A percentile compares a stretch with the other conserved stretches of the same genome.
Evolutionary conservation across 2,329 filamentous ascomycete genomes (phyloP).

Genomic region (Aspergillus sp.): DNA sequence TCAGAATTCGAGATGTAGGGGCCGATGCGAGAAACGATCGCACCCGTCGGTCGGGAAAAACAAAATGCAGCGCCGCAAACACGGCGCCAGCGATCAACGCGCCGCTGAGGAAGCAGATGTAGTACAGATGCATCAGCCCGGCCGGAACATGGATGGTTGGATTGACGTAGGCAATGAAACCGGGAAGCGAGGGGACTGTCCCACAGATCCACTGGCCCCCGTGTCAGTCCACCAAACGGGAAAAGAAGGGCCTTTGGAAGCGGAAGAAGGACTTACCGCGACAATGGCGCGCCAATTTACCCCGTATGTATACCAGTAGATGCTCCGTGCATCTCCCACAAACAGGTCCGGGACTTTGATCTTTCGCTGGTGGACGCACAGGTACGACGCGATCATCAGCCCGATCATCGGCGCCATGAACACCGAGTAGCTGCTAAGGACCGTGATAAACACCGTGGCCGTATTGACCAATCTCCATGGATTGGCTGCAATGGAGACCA

Average conservation of each 20-base stretch:
- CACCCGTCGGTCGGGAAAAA: neutral
- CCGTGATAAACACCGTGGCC: conserved; percentile 24
- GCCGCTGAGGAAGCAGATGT: neutral
- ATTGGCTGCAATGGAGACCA: conserved; percentile 29
- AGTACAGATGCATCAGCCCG: neutral
- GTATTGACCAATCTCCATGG: conserved; percentile 30
- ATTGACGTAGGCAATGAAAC: neutral
- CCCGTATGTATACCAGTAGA: conserved; percentile 29
- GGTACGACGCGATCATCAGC: conserved; percentile 51
- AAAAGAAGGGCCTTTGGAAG: neutral
- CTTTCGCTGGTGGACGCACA: conserved; percentile 39
- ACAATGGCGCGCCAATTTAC: conserved; percentile 28
- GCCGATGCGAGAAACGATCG: neutral
- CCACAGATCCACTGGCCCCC: neutral
- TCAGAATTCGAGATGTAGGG: neutral
- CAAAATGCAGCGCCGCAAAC: neutral
- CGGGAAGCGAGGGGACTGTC: neutral
- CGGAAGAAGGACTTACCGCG: conserved; percentile 1
- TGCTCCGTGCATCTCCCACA: conserved; percentile 21
- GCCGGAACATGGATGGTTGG: neutral
- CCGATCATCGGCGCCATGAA: conserved; percentile 52
- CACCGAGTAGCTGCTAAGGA: conserved; percentile 37
- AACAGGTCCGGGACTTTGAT: conserved; percentile 49
- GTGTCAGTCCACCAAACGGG: neutral
- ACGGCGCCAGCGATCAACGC: neutral